These are phyloP conservation scores for Thermomucor indicae-seudaticae DNA, from an alignment of 371 early-diverging fungal genomes.

Conservation along the genomic window DNA sequence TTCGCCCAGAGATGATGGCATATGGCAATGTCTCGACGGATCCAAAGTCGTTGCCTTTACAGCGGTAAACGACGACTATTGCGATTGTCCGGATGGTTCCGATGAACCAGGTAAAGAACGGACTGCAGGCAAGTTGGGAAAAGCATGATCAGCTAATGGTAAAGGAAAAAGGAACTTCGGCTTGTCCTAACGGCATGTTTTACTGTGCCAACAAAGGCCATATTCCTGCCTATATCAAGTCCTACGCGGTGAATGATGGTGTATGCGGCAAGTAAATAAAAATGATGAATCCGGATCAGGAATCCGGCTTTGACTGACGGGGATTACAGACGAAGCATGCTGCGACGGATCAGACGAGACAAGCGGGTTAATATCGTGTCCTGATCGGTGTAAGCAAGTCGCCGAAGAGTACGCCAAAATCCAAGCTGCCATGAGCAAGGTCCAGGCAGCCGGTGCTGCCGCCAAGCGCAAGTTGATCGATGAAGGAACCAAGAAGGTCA, in stretches of 20 bases:
- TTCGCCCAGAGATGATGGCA: constrained; percentile 25
- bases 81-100: constrained; percentile 92
- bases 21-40: constrained; percentile 77
- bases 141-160: not conserved
- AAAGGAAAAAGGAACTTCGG: constrained; percentile 72
- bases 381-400: constrained; percentile 65
- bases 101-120: constrained; percentile 83
- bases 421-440: constrained; percentile 23
- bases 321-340: constrained; percentile 71
- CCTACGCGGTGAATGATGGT: constrained; percentile 87
- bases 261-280: constrained; percentile 66
- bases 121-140: not conserved
- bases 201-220: constrained; percentile 84
- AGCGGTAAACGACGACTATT: constrained; percentile 92
- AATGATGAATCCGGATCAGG: not conserved
- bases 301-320: not conserved
- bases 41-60: constrained; percentile 60
- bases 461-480: constrained; percentile 29
- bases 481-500: constrained; percentile 36
- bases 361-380: constrained; percentile 54
- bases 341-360: constrained; percentile 94
- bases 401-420: constrained; percentile 47
- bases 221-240: constrained; percentile 61
- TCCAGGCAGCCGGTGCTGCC: constrained; percentile 18
- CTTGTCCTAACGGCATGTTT: constrained; percentile 77